Percentiles rank a stretch among this genome's conserved stretches.
Evolutionary conservation across 2,329 filamentous ascomycete genomes (phyloP).

Genomic region (Pestalotiopsis sp.): DNA sequence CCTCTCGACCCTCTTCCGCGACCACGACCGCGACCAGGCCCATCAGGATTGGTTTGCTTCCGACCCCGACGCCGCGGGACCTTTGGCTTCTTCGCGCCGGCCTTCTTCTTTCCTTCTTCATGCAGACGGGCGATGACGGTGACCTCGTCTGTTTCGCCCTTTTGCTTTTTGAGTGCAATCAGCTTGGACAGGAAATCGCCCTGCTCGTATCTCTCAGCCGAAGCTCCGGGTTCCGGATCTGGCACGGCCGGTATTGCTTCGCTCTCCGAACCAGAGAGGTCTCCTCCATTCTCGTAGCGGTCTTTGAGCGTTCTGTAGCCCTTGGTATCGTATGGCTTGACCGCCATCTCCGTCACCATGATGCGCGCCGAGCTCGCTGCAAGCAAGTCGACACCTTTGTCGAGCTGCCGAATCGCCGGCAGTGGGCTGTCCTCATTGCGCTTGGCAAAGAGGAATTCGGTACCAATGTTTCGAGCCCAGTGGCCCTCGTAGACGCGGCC

Average conservation of each 20-base stretch:
- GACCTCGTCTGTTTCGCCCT: conserved; percentile 67
- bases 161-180: conserved; percentile 64
- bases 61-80: not conserved
- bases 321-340: conserved; percentile 45
- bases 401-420: conserved; percentile 52
- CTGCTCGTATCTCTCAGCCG: conserved; percentile 42
- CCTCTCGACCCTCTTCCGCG: not conserved
- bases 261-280: conserved; percentile 23
- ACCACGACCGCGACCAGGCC: not conserved
- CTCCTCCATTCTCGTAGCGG: not conserved
- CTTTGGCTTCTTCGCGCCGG: not conserved
- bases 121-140: conserved; percentile 58
- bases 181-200: conserved; percentile 64
- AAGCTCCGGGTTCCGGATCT: conserved; percentile 48
- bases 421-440: conserved; percentile 44
- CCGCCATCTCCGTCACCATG: conserved; percentile 64
- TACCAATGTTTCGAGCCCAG: conserved; percentile 85
- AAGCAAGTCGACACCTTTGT: conserved; percentile 68
- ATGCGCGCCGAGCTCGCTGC: conserved; percentile 73
- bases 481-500: conserved; percentile 77
- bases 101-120: conserved; percentile 26
- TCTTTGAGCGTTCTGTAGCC: conserved; percentile 1
- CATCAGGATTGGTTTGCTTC: not conserved
- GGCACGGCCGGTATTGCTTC: conserved; percentile 40
- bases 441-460: conserved; percentile 73